phyloP scores from a whole-genome alignment of 2,329 filamentous ascomycete species.

The Stylonectria norvegica region DNA sequence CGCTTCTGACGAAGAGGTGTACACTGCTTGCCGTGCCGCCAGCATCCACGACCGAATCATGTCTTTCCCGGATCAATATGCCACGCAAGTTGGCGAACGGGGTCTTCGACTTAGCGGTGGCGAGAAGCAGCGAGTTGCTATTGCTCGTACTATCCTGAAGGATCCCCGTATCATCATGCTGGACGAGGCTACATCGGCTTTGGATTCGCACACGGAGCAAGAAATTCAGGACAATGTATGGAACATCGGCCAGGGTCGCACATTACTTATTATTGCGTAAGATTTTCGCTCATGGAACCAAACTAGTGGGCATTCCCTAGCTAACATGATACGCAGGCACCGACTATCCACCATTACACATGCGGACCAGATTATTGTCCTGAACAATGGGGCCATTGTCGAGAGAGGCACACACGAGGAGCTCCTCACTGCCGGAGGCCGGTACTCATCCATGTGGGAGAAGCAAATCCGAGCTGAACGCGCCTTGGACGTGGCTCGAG shows the following conservation, averaged over 20 bases:
- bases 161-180: conserved; percentile 88
- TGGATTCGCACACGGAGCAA: conserved; percentile 90
- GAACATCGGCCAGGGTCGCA: conserved; percentile 78
- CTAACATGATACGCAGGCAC: conserved; percentile 51
- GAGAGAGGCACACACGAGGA: conserved; percentile 79
- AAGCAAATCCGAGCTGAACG: conserved; percentile 79
- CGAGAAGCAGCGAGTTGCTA: conserved; percentile 90
- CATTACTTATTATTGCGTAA: conserved; percentile 91
- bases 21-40: conserved; percentile 76
- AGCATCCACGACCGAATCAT: conserved; percentile 92
- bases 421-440: conserved; percentile 65
- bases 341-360: conserved; percentile 81
- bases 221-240: conserved; percentile 86
- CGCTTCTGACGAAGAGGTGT: conserved; percentile 78
- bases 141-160: conserved; percentile 89
- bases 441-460: conserved; percentile 83
- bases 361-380: conserved; percentile 79
- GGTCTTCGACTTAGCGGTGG: conserved; percentile 84
- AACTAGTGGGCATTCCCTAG: neutral
- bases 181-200: conserved; percentile 86
- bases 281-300: conserved; percentile 28
- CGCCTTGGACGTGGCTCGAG: conserved; percentile 43
- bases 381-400: conserved; percentile 71
- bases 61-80: conserved; percentile 81
- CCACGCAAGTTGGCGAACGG: conserved; percentile 87